phyloP scores from a whole-genome alignment of 768 basidiomycete genomes.

The Serendipita sp. region DNA sequence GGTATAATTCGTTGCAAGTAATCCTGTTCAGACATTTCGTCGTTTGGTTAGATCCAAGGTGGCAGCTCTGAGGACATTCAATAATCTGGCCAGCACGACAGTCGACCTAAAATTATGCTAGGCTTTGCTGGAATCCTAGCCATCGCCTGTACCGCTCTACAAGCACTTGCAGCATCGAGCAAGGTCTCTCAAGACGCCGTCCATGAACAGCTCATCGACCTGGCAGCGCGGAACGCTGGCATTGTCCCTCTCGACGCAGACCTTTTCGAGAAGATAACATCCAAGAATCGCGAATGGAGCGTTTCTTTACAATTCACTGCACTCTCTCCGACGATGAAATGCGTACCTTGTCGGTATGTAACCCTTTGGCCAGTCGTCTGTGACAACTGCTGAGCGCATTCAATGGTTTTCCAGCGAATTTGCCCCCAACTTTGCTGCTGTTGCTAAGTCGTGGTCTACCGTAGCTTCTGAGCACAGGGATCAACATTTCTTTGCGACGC shows the following conservation, averaged over 20 bases:
- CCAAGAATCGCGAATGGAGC: constrained; percentile 69
- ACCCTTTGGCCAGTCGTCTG: constrained; percentile 19
- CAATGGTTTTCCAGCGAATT: constrained; percentile 44
- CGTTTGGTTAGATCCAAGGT: background rate
- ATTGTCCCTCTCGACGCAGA: constrained; percentile 64
- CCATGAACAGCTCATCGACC: constrained; percentile 44
- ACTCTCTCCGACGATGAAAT: constrained; percentile 60
- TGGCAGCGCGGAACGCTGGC: constrained; percentile 60
- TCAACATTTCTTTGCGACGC: constrained; percentile 79
- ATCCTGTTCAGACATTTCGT: background rate
- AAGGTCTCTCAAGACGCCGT: constrained; percentile 3
- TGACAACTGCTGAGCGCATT: background rate
- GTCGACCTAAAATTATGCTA: background rate
- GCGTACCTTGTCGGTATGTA: constrained; percentile 72
- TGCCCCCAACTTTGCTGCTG: constrained; percentile 62
- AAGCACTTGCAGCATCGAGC: constrained; percentile 12
- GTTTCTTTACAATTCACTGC: constrained; percentile 84
- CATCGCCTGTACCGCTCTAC: background rate
- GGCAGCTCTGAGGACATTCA: background rate
- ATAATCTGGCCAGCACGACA: background rate
- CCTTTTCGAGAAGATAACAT: constrained; percentile 61
- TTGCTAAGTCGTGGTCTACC: constrained; percentile 69
- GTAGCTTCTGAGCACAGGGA: constrained; percentile 45
- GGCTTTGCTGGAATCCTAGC: constrained; percentile 1
- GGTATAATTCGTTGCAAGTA: background rate